Conservation (phyloP, 192 early-diverging fungal species). For the Coemansia sp. region DNA sequence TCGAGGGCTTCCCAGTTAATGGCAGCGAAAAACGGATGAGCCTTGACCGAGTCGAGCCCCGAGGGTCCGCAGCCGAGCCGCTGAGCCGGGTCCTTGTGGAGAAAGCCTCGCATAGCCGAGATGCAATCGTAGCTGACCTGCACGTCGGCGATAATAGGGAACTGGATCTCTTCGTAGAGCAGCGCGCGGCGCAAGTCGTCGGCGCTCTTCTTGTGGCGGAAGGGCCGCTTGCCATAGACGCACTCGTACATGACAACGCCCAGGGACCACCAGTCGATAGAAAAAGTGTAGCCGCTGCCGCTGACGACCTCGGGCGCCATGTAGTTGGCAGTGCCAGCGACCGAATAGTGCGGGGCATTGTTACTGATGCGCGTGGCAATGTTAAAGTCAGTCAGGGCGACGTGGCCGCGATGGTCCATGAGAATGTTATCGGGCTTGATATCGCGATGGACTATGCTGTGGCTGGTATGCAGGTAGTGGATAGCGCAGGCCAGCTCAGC, state of each 20-base stretch:
- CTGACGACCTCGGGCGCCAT: constrained; percentile 76
- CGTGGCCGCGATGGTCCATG: constrained; percentile 76
- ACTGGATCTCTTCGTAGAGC: constrained; percentile 56
- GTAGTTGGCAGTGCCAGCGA: constrained; percentile 66
- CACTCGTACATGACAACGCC: constrained; percentile 88
- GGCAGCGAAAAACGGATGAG: constrained; percentile 78
- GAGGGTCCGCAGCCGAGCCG: constrained; percentile 80
- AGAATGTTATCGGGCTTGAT: constrained; percentile 86
- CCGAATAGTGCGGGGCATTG: constrained; percentile 17
- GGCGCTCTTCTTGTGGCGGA: constrained; percentile 36
- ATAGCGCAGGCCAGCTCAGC: constrained; percentile 84
- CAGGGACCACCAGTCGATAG: constrained; percentile 93
- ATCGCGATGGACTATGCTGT: constrained; percentile 81
- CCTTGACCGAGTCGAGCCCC: constrained; percentile 69
- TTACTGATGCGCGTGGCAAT: constrained; percentile 72
- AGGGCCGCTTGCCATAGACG: constrained; percentile 74
- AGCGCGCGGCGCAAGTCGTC: constrained; percentile 33
- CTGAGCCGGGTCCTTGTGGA: constrained; percentile 71
- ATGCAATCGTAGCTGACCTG: constrained; percentile 67
- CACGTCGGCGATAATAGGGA: constrained; percentile 36
- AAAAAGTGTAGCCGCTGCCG: constrained; percentile 65
- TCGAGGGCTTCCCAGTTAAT: constrained; percentile 80
- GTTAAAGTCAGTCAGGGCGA: constrained; percentile 89
- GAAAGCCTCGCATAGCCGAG: constrained; percentile 68
- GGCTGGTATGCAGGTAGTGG: constrained; percentile 74